A percentile compares a stretch with the other conserved stretches of the same genome.
These are phyloP conservation scores for Debaryomycetaceae sp. DNA, from an alignment of 1,139 yeast species.

Conservation along the genomic window DNA sequence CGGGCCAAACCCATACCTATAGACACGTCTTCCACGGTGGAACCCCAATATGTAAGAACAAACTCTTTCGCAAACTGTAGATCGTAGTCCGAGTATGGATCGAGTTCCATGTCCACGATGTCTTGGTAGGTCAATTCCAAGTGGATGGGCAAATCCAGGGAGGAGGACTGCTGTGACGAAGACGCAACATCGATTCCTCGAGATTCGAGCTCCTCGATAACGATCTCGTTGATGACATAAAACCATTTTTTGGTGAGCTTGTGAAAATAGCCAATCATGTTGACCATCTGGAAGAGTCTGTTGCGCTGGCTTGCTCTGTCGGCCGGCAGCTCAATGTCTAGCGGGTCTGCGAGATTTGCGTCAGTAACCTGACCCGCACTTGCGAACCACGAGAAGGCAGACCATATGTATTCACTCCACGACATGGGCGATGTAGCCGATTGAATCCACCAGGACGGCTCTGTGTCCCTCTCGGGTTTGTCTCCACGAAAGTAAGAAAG, in stretches of 20 bases:
- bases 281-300: slow-evolving; percentile 22
- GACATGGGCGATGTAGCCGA: slow-evolving; percentile 51
- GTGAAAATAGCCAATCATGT: slow-evolving; percentile 55
- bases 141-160: slow-evolving; percentile 10
- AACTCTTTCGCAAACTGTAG: slow-evolving; percentile 52
- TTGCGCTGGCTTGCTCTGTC: slow-evolving; percentile 5
- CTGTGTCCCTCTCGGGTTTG: slow-evolving; percentile 9
- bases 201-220: slow-evolving; percentile 22
- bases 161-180: background rate
- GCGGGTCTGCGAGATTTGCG: slow-evolving; percentile 4
- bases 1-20: slow-evolving; percentile 32
- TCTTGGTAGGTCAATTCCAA: slow-evolving; percentile 53
- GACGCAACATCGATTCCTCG: background rate
- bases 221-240: slow-evolving; percentile 33
- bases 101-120: slow-evolving; percentile 68
- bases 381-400: slow-evolving; percentile 81
- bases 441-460: slow-evolving; percentile 45
- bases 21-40: slow-evolving; percentile 26
- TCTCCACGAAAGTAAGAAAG: slow-evolving; percentile 10
- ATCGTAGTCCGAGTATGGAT: slow-evolving; percentile 63
- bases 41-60: slow-evolving; percentile 55
- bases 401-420: slow-evolving; percentile 65
- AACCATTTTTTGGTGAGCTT: slow-evolving; percentile 47
- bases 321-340: slow-evolving; percentile 3
- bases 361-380: slow-evolving; percentile 63